Percentiles rank a stretch among this genome's conserved stretches.
phyloP scores from a whole-genome alignment of 1,139 yeast genomes.

The Debaryomycetaceae sp. region DNA sequence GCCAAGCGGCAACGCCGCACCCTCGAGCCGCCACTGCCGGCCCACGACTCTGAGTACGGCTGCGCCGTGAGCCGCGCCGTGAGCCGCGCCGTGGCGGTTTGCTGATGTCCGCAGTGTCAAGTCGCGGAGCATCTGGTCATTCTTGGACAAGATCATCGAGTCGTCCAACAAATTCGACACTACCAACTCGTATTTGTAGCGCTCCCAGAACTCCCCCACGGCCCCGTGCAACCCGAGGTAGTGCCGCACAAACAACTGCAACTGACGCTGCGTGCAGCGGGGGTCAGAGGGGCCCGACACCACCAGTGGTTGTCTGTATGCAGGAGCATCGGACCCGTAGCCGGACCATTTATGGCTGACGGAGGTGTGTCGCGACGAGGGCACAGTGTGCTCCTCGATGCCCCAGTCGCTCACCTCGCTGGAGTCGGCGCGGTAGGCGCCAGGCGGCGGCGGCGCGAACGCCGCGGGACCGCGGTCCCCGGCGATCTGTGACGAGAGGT shows the following conservation, averaged over 20 bases:
- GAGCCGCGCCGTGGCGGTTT: no score
- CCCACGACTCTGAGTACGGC: no score
- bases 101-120: no score
- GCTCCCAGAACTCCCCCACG: constrained; percentile 32
- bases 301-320: background rate
- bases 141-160: constrained; percentile 40
- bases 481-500: constrained; percentile 12
- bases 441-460: constrained; percentile 2
- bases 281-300: constrained; percentile 3
- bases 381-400: constrained; percentile 25
- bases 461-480: constrained; percentile 6
- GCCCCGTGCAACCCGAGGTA: constrained; percentile 20
- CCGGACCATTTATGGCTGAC: constrained; percentile 3
- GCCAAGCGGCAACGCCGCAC: no score
- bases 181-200: constrained; percentile 38
- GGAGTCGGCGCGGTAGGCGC: constrained; percentile 3
- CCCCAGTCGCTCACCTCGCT: constrained; percentile 39
- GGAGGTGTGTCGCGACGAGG: constrained; percentile 8
- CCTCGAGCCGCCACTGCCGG: no score
- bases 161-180: constrained; percentile 41
- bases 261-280: constrained; percentile 20
- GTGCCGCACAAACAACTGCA: constrained; percentile 24
- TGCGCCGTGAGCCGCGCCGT: no score
- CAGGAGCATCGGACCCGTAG: background rate
- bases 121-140: constrained; percentile 30